A percentile compares a stretch with the other conserved stretches of the same genome.
Evolutionary conservation across 2,329 filamentous ascomycete genomes (phyloP).

Genomic region (Trichoderma sp.): DNA sequence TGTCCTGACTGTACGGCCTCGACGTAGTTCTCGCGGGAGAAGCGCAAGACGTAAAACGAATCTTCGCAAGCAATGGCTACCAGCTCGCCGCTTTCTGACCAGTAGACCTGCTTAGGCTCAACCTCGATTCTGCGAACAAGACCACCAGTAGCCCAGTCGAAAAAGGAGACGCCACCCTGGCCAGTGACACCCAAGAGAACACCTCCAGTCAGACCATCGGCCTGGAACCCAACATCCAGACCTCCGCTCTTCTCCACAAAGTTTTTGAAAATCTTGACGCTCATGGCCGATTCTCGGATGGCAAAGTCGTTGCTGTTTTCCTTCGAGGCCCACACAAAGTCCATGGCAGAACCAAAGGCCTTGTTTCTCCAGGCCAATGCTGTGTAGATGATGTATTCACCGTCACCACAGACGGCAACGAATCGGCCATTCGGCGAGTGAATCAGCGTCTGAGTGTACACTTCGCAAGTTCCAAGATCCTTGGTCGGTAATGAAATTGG

Average conservation of each 20-base stretch:
- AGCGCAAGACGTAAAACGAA: conserved; percentile 90
- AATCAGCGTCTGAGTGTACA: conserved; percentile 90
- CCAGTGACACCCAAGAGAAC: conserved; percentile 91
- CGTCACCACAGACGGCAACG: conserved; percentile 80
- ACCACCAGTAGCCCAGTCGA: conserved; percentile 89
- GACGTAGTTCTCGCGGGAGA: conserved; percentile 83
- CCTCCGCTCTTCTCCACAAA: conserved; percentile 89
- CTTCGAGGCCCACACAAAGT: conserved; percentile 96
- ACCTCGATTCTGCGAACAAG: conserved; percentile 90
- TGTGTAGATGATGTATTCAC: conserved; percentile 98
- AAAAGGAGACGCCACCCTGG: conserved; percentile 91
- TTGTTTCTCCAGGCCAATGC: conserved; percentile 96
- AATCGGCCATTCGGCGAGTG: conserved; percentile 96
- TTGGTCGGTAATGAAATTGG: conserved; percentile 86
- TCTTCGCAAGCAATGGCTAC: conserved; percentile 93
- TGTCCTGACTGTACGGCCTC: conserved; percentile 79
- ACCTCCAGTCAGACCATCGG: conserved; percentile 85
- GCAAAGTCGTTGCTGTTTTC: conserved; percentile 98
- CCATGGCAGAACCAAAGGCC: conserved; percentile 89
- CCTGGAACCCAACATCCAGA: conserved; percentile 91
- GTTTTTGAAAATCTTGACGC: conserved; percentile 96
- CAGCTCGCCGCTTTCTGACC: conserved; percentile 94
- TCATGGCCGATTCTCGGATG: conserved; percentile 89
- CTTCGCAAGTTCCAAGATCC: conserved; percentile 92
- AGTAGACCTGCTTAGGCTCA: conserved; percentile 75